A percentile compares a stretch with the other conserved stretches of the same genome.
phyloP scores from a whole-genome alignment of 192 early-diverging fungal species.

The Backusella circina region DNA sequence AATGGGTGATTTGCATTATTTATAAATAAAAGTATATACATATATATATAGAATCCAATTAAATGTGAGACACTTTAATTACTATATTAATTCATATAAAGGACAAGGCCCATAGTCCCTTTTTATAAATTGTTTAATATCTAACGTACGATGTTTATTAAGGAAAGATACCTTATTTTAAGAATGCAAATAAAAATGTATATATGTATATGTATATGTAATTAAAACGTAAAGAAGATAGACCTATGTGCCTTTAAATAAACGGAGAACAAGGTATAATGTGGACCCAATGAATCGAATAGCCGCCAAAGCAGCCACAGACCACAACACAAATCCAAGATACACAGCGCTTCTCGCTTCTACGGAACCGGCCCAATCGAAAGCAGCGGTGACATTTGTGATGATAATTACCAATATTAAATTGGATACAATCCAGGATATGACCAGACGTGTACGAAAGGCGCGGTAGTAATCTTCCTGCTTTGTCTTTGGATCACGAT shows the following conservation, averaged over 20 bases:
- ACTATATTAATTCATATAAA: background rate
- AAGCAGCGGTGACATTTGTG: slow-evolving; percentile 43
- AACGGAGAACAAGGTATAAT: slow-evolving; percentile 39
- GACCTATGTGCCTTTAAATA: background rate
- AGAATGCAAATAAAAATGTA: background rate
- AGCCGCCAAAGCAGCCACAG: slow-evolving; percentile 60
- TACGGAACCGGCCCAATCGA: slow-evolving; percentile 27
- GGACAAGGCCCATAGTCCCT: background rate
- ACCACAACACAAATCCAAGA: slow-evolving; percentile 73
- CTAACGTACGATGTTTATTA: background rate
- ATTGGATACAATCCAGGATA: slow-evolving; percentile 77
- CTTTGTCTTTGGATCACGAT: slow-evolving; percentile 66
- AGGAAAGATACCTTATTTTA: background rate
- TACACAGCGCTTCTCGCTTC: slow-evolving; percentile 41
- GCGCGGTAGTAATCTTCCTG: slow-evolving; percentile 74
- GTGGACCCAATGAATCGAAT: slow-evolving; percentile 68
- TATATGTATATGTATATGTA: background rate
- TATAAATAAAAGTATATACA: too few relatives aligned
- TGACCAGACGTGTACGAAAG: slow-evolving; percentile 74
- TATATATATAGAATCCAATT: too few relatives aligned
- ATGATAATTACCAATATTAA: slow-evolving; percentile 59
- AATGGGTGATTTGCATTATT: background rate
- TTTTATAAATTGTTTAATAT: background rate
- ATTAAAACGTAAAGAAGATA: background rate
- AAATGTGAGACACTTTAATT: too few relatives aligned